Percentiles rank a stretch among this genome's conserved stretches.
phyloP scores from a whole-genome alignment of 768 basidiomycete genomes.

The Amanita molliuscula region DNA sequence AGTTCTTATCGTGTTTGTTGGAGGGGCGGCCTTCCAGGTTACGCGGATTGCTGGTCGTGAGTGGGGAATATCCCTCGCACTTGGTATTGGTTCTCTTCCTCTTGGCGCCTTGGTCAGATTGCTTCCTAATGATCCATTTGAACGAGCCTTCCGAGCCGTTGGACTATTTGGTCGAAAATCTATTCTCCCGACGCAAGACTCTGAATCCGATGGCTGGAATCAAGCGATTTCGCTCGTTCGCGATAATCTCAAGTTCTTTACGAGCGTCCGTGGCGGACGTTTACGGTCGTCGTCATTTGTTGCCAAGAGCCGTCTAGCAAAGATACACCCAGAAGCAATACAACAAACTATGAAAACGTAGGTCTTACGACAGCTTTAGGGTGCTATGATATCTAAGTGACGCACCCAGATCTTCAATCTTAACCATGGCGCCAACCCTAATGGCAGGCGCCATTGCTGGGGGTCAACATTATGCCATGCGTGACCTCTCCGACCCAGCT shows the following conservation, averaged over 20 bases:
- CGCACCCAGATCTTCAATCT: conserved; percentile 18
- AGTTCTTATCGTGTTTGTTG: conserved; percentile 82
- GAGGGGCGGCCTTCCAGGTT: conserved; percentile 88
- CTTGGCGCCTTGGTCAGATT: conserved; percentile 74
- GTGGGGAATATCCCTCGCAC: conserved; percentile 88
- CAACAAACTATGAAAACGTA: conserved; percentile 36
- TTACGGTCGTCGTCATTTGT: conserved; percentile 80
- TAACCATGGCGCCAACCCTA: conserved; percentile 45
- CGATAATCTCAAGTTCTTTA: conserved; percentile 79
- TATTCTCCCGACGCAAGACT: conserved; percentile 50
- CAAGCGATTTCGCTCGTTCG: conserved; percentile 73
- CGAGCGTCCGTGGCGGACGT: conserved; percentile 81
- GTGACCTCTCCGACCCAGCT: conserved; percentile 62
- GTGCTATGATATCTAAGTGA: background rate
- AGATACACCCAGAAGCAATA: conserved; percentile 30
- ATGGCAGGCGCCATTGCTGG: conserved; percentile 39
- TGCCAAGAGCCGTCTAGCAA: conserved; percentile 63
- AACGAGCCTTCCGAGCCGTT: conserved; percentile 35
- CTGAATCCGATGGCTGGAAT: conserved; percentile 61
- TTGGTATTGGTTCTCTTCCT: conserved; percentile 83
- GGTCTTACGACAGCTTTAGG: conserved; percentile 3
- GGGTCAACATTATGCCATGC: conserved; percentile 60
- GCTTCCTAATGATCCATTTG: conserved; percentile 74
- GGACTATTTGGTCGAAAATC: conserved; percentile 52
- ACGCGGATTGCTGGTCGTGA: conserved; percentile 67